These are phyloP conservation scores for Plasmodium berghei DNA, from an alignment of 169 alveolate species.

Conservation along the genomic window DNA sequence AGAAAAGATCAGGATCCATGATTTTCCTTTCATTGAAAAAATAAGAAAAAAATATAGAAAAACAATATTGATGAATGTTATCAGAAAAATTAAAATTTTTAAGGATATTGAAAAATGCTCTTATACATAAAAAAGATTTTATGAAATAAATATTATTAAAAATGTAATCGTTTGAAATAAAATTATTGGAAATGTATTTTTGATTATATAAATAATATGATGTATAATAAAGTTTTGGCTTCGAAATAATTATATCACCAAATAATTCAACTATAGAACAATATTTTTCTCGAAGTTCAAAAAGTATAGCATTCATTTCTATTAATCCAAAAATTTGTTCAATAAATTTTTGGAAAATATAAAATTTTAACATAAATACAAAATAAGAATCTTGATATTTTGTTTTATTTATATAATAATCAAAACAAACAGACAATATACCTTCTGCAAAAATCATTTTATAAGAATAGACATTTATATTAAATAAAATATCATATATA, in stretches of 20 bases:
- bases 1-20: slow-evolving; percentile 23
- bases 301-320: slow-evolving; percentile 73
- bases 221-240: slow-evolving; percentile 3
- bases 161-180: neutral
- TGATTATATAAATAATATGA: neutral
- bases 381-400: slow-evolving; percentile 36
- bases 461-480: slow-evolving; percentile 37
- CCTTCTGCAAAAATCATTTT: slow-evolving; percentile 71
- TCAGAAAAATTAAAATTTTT: slow-evolving; percentile 47
- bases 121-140: slow-evolving; percentile 56
- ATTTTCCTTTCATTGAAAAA: slow-evolving; percentile 8
- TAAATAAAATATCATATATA: slow-evolving; percentile 58
- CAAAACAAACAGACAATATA: slow-evolving; percentile 50
- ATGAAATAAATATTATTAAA: slow-evolving; percentile 43
- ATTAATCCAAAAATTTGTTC: slow-evolving; percentile 43
- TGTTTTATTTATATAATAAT: slow-evolving; percentile 8
- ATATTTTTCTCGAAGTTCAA: slow-evolving; percentile 57
- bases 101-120: slow-evolving; percentile 48
- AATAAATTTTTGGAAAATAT: slow-evolving; percentile 38
- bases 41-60: slow-evolving; percentile 38
- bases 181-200: neutral
- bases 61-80: slow-evolving; percentile 56
- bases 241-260: slow-evolving; percentile 59
- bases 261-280: slow-evolving; percentile 58
- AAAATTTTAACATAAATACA: slow-evolving; percentile 34